Base-by-base conservation (phyloP, 805 yeast genomes). In the Saturnispora dispora region DNA sequence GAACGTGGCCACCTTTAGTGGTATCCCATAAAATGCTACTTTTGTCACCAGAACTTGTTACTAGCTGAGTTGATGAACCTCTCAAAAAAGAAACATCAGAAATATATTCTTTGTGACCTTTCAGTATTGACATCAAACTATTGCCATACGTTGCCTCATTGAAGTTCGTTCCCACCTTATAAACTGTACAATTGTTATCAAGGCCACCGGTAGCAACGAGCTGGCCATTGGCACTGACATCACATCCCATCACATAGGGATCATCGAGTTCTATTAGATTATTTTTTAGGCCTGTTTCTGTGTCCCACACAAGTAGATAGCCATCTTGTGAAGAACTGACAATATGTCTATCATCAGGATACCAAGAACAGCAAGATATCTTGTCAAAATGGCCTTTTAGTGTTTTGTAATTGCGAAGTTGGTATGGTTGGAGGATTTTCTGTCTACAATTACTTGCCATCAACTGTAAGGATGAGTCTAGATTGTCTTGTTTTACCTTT, bases 301-400 rank as follows among this genome's bases (percentile, higher is more conserved):
- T 74, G 63, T 89, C 91, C 96, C 97, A 90, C 20, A 87, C 66
- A 37, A 90, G 72, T 71, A 88, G 71, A 61, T 79, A 85, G 2
- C 96, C 96, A 66, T 90, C 97, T 63, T 87, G 96, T 25, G 91
- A 82, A 0, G 88, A 88, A 47, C 88, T 78, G 8, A 88, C 65
- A 2, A 89, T 61, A 44, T 73, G 74, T 44, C 68, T 65, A n/a
- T 83, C 82, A 61, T 85, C 84, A 0, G 71, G 63, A 50, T 81
- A 75, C 95, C 96, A 86, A 48, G 79, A 71, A 52, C 85, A 70
- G 52, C 81, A 79, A 8, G 82, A 75, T 20, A 89, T 76, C 61
- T 89, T 88, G 61, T 81, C 84, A 57, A 77, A 78, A 63, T 90
- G 96, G 1, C 88, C 88, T 49, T 63, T 69, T 40, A 80, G 64